Percentiles rank a stretch among this genome's conserved stretches.
These are phyloP conservation scores for Aspergillus panamensis DNA, from an alignment of 495 filamentous ascomycete genomes.

Conservation along the genomic window DNA sequence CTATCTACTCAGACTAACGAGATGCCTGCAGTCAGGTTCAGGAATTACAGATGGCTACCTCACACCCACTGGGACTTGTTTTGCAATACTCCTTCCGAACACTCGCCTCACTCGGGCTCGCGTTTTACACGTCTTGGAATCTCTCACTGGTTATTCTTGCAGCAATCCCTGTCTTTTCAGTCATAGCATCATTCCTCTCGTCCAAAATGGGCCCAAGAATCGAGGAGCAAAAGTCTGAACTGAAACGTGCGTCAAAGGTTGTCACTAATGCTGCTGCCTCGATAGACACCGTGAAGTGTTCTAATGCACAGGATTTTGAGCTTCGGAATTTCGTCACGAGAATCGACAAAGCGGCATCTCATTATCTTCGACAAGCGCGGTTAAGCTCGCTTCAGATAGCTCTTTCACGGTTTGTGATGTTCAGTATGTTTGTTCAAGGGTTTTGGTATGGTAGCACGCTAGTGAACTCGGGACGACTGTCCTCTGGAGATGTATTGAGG, in stretches of 20 bases:
- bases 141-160: conserved; percentile 79
- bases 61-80: conserved; percentile 70
- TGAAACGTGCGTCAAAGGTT: conserved; percentile 68
- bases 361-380: conserved; percentile 65
- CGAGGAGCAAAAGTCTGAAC: conserved; percentile 62
- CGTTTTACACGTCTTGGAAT: conserved; percentile 77
- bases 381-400: conserved; percentile 67
- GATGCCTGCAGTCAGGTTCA: conserved; percentile 60
- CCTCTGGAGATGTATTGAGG: conserved; percentile 70
- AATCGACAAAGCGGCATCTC: conserved; percentile 56
- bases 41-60: conserved; percentile 77
- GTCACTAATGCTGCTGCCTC: conserved; percentile 63
- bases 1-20: not conserved
- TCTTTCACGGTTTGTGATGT: conserved; percentile 67
- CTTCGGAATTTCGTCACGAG: conserved; percentile 57
- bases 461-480: conserved; percentile 50
- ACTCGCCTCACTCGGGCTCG: conserved; percentile 61
- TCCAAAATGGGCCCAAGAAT: conserved; percentile 61
- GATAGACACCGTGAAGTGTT: conserved; percentile 85
- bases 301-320: conserved; percentile 74
- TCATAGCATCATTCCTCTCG: conserved; percentile 57
- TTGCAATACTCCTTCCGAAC: conserved; percentile 59
- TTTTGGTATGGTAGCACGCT: conserved; percentile 84
- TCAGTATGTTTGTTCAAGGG: conserved; percentile 81
- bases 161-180: conserved; percentile 64